Evolutionary conservation across 2,329 filamentous ascomycete species (phyloP), one percentile per base, ranked within the genome.

Genomic region (Pseudocercospora fijiensis): DNA sequence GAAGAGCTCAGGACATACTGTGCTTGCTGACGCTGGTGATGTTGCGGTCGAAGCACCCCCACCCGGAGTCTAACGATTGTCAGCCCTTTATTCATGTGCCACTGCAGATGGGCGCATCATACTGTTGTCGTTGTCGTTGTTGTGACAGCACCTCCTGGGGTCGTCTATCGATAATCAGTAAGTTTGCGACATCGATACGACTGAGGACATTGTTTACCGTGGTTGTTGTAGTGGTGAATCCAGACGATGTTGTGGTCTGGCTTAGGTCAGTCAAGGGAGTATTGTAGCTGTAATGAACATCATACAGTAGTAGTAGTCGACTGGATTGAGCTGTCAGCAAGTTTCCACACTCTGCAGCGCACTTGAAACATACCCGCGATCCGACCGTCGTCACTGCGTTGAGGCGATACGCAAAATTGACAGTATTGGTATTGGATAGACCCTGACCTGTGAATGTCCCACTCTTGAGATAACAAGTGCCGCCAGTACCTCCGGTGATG

Each of bases 1-100:
- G 26, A 51, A 51, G 30, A 58, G 37, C 57, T 45, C 57, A 28
- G 24, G 45, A 47, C 43, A 62, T 62, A 49, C 60, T 58, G 37
- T 43, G 41, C 27, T 28, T 53, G 28, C 26, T 33, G 45, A 55
- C 22, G 18, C 47, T 47, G 53, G 33, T 7, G 57, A 18, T 22
- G 53, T 22, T 24, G 26, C 26, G 13, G 18, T 52, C 49, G 20
- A 27, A 52, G 49, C 24, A 52, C 49, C 33, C n/a, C 33, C 33
- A 37, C 33, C 33, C 33, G 33, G 33, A n/a, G 33, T 37, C 33
- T 37, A 37, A 37, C 33, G 33, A n/a, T n/a, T 37, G 33, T 37
- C 33, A 37, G 33, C 33, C 33, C 13, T 37, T 37, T 37, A 11
- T 37, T 37, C 13, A 4, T 37, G n/a, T 16, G 16, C 33, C 4